Evolutionary conservation across 305 asterid species (phyloP).

Genomic region (Fraxinus paxiana): DNA sequence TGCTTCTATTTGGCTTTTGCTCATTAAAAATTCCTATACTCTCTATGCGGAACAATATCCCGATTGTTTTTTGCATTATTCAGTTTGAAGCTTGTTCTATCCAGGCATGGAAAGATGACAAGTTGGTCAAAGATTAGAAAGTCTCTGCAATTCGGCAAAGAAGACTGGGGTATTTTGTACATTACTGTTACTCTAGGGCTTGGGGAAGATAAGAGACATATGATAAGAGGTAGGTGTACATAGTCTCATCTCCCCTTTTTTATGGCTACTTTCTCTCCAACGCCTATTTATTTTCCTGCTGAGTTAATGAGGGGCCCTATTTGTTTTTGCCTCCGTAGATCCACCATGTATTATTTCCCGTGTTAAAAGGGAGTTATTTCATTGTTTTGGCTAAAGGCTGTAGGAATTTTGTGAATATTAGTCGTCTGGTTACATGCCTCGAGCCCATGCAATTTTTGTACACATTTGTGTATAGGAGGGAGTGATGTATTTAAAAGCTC

Average conservation of each 20-base stretch:
- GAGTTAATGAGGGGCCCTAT: slow-evolving; percentile 27
- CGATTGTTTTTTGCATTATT: slow-evolving; percentile 24
- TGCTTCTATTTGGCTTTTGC: background rate
- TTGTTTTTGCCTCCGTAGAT: slow-evolving; percentile 36
- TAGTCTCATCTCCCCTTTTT: slow-evolving; percentile 29
- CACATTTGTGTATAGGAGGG: slow-evolving; percentile 10
- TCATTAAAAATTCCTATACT: background rate
- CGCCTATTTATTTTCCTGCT: slow-evolving; percentile 33
- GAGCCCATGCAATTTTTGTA: slow-evolving; percentile 27
- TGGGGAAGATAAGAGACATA: slow-evolving; percentile 35
- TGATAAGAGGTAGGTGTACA: slow-evolving; percentile 60
- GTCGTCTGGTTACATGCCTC: slow-evolving; percentile 23
- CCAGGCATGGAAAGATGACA: slow-evolving; percentile 25
- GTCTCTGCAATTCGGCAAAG: slow-evolving; percentile 24
- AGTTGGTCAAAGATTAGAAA: slow-evolving; percentile 24
- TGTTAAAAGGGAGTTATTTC: slow-evolving; percentile 15
- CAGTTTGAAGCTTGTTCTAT: slow-evolving; percentile 31
- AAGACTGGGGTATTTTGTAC: slow-evolving; percentile 35
- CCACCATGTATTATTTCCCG: slow-evolving; percentile 32
- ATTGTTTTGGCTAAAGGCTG: slow-evolving; percentile 63
- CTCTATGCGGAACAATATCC: slow-evolving; percentile 7
- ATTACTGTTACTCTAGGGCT: slow-evolving; percentile 32
- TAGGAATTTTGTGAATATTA: slow-evolving; percentile 58
- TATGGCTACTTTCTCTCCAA: slow-evolving; percentile 15
- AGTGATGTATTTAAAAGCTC: background rate